Evolutionary conservation across 257 asterid species (phyloP).

Genomic region (Primulina tabacum): DNA sequence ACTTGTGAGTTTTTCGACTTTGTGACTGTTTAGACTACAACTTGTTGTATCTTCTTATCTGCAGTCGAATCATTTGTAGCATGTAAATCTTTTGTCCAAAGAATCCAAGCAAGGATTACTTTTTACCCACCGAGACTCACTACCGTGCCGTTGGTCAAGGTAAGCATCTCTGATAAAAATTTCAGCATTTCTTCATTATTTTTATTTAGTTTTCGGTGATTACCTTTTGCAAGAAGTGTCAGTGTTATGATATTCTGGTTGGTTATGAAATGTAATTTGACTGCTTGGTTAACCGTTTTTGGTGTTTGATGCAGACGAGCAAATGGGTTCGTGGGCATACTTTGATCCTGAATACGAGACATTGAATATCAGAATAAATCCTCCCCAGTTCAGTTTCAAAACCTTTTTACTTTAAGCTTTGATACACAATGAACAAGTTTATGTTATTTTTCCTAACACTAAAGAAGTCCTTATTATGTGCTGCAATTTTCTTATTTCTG

Average conservation of each 20-base stretch:
- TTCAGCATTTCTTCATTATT: background rate
- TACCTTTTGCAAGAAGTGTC: background rate
- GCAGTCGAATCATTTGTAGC: slow-evolving; percentile 29
- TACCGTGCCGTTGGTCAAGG: slow-evolving; percentile 24
- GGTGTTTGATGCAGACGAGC: slow-evolving; percentile 38
- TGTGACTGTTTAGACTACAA: slow-evolving; percentile 12
- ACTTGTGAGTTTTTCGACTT: slow-evolving; percentile 3
- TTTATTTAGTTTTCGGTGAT: background rate
- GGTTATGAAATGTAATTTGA: background rate
- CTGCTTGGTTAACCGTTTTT: slow-evolving; percentile 17
- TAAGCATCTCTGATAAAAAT: slow-evolving; percentile 10
- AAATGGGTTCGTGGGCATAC: slow-evolving; percentile 87
- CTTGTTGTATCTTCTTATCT: slow-evolving; percentile 20
- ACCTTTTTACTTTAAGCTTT: slow-evolving; percentile 14
- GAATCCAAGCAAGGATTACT: slow-evolving; percentile 30
- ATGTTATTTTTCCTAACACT: slow-evolving; percentile 8
- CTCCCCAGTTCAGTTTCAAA: slow-evolving; percentile 72
- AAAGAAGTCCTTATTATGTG: background rate
- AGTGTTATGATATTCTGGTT: background rate
- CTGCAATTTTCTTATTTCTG: background rate
- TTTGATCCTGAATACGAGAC: slow-evolving; percentile 99
- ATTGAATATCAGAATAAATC: slow-evolving; percentile 88
- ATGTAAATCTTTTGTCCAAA: slow-evolving; percentile 31
- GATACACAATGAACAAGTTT: slow-evolving; percentile 13
- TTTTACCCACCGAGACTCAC: slow-evolving; percentile 27